Base-by-base conservation (phyloP, 1,139 yeast species). In the Nematodospora anomalae region DNA sequence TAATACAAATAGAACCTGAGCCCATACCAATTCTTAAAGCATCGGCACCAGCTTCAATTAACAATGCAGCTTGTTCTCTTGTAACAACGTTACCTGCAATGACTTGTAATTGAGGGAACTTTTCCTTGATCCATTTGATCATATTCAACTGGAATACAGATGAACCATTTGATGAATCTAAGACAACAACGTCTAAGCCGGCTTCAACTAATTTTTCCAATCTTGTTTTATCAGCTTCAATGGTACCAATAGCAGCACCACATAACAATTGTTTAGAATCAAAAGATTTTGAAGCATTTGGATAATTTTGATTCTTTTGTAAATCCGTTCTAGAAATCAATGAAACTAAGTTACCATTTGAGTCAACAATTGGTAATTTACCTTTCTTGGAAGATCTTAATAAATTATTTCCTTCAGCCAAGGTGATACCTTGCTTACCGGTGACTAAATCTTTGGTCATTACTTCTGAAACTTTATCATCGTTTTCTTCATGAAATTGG, bases 11-110 rank as follows among this genome's bases (percentile, higher is more conserved):
- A 43, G 97, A 88, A 58, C 98, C 98, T 29, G 97, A 88, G 57
- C 99, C 99, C 99, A 92, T 92, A 72, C 98, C 99, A 51, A 92
- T 90, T 78, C 97, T 89, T 58, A 92, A 78, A 62, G 90, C 98
- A 67, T 92, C 99, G 40, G 95, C 96, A 68, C 98, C 98, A 40
- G 95, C 97, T 55, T 79, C 85, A 54, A 92, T 94, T 60, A 92
- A 79, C 56, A 81, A 76, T 48, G 99, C 98, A 49, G 98, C 97
- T 76, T 94, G 98, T 66, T 92, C 98, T 68, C 98, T 85, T 51
- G 97, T 90, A 44, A 90, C 98, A 56, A 94, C 98, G 62, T 92
- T 92, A 76, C 98, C 99, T 45, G 95, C 99, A 66, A 92, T 80
- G 49, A 92, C 87, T 67, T 92, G 80, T 57, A 92, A 73, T 18